Conservation (phyloP, 2,329 filamentous ascomycete genomes). For the Ascochyta lentis region DNA sequence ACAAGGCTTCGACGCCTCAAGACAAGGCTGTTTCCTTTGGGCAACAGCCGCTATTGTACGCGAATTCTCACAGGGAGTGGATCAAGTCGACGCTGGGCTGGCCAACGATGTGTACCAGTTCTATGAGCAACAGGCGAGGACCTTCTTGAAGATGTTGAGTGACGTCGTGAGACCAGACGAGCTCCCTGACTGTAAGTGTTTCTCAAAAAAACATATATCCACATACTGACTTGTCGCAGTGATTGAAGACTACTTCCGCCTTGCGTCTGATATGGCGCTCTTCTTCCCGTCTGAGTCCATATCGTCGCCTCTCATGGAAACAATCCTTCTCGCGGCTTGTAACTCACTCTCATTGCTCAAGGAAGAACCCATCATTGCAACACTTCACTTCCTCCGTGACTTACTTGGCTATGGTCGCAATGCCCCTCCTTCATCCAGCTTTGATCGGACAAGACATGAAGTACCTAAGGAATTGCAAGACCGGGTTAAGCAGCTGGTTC, state of each 20-base stretch:
- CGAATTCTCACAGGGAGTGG: conserved; percentile 90
- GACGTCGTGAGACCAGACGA: conserved; percentile 75
- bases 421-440: conserved; percentile 66
- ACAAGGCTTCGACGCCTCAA: conserved; percentile 80
- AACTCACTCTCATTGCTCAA: conserved; percentile 89
- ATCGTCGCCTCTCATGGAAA: conserved; percentile 76
- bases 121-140: conserved; percentile 90
- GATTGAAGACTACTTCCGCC: conserved; percentile 95
- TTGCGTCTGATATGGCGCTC: conserved; percentile 87
- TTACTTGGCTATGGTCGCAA: conserved; percentile 86
- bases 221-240: conserved; percentile 55
- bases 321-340: conserved; percentile 86
- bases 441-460: conserved; percentile 65
- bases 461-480: conserved; percentile 73
- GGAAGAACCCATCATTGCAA: conserved; percentile 87
- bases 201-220: conserved; percentile 5
- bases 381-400: conserved; percentile 90
- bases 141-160: conserved; percentile 87
- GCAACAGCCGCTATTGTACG: conserved; percentile 92
- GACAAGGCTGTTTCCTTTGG: conserved; percentile 98
- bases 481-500: conserved; percentile 75
- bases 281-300: conserved; percentile 90
- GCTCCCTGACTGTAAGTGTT: conserved; percentile 68
- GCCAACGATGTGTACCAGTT: conserved; percentile 90
- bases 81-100: conserved; percentile 81